These are phyloP conservation scores for Cladosporium phlei DNA, from an alignment of 2,329 filamentous ascomycete genomes.

Conservation along the genomic window DNA sequence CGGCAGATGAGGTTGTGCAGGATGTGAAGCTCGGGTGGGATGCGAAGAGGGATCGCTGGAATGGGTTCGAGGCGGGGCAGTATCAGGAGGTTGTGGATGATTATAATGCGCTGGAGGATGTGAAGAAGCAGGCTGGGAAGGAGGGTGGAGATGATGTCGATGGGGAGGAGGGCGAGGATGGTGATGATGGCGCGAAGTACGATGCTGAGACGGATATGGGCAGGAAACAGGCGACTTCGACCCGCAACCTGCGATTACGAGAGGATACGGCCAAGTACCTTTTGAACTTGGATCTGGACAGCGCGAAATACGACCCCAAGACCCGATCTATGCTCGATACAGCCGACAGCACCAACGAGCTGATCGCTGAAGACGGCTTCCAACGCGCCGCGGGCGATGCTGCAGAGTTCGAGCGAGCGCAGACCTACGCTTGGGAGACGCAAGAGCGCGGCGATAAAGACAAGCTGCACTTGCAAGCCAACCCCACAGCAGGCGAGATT, in stretches of 20 bases:
- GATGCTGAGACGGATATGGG: constrained; percentile 97
- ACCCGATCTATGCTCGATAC: constrained; percentile 85
- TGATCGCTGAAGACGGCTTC: constrained; percentile 92
- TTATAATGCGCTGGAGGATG: constrained; percentile 77
- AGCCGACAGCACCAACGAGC: constrained; percentile 69
- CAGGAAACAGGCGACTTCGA: constrained; percentile 83
- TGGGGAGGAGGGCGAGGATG: constrained; percentile 60
- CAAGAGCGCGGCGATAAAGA: constrained; percentile 78
- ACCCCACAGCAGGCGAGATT: constrained; percentile 87
- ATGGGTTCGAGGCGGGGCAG: constrained; percentile 88
- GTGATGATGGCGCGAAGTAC: constrained; percentile 61
- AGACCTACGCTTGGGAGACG: constrained; percentile 89
- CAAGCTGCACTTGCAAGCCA: constrained; percentile 85
- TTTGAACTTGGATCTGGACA: constrained; percentile 89
- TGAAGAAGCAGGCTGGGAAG: constrained; percentile 49
- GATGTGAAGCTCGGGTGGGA: constrained; percentile 90
- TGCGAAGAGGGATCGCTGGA: constrained; percentile 95
- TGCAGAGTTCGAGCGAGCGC: constrained; percentile 83
- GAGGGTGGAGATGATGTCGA: constrained; percentile 51
- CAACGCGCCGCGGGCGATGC: constrained; percentile 85
- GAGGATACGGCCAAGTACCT: constrained; percentile 98
- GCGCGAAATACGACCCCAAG: constrained; percentile 96
- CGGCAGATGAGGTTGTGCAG: constrained; percentile 83
- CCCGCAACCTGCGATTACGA: constrained; percentile 81
- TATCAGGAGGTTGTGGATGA: constrained; percentile 85